Base-by-base conservation (phyloP, 2,329 filamentous ascomycete genomes). In the Lachnellula arida region DNA sequence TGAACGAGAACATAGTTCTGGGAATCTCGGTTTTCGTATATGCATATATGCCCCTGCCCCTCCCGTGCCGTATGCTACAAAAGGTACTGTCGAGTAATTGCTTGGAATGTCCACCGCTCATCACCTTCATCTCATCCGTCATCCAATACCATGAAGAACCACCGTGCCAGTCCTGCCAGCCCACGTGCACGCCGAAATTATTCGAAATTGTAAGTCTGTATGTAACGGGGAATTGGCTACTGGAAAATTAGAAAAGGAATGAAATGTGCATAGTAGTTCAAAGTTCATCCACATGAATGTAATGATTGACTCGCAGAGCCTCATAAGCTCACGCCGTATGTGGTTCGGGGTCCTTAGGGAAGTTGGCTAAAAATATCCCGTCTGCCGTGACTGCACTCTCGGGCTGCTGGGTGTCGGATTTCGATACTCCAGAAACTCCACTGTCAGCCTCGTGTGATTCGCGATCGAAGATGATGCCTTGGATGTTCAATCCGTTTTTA, bases 371-470 rank as follows among this genome's bases (percentile, higher is more conserved):
- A 17, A 23, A 25, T 40, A 17, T 50, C 8, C 48, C 37, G 14
- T 50, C 37, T 12, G 34, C 34, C 22, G 34, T 50, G 11, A 39
- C 34, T 47, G 59, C 54, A 47, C 55, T 60, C 25, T 60, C 62
- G 12, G 62, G 53, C 34, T 58, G 53, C 37, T 58, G 46, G 22
- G 49, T 49, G 23, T 67, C 65, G 14, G 55, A 53, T 46, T 65
- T 68, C 19, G 65, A 66, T 39, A 69, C 62, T 9, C 67, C 68
- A 46, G 67, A 69, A 8, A 70, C 64, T 14, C 66, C 68, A 54
- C 66, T 70, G 37, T 70, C 68, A 4, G 64, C 68, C 58, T 70
- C 66, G 28, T 65, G 60, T 19, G 60, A 35, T 23, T 69, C 67
- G 12, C 60, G 57, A 46, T 70, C 67, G 46, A 65, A 70, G 43